phyloP scores from a whole-genome alignment of 805 yeast genomes.

The Candida mattraensis region DNA sequence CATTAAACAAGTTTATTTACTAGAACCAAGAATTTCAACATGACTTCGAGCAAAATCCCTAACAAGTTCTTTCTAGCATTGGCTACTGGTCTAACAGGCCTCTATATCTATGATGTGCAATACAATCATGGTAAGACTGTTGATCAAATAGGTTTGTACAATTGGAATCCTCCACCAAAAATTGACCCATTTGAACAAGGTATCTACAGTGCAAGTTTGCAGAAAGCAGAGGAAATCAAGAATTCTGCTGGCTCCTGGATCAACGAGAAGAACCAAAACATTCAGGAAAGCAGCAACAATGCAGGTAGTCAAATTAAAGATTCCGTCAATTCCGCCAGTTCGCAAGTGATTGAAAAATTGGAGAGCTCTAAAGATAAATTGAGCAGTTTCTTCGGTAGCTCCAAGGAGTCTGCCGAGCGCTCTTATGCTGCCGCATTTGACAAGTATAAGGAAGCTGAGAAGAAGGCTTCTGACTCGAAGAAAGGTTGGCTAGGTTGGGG shows the following conservation, averaged over 20 bases:
- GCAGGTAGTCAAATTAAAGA: conserved; percentile 13
- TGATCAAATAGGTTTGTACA: conserved; percentile 28
- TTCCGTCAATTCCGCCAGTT: conserved; percentile 15
- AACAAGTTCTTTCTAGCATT: conserved; percentile 20
- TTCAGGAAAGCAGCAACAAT: conserved; percentile 12
- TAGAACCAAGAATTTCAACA: conserved; percentile 1
- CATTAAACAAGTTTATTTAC: too few relatives aligned
- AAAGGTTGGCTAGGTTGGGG: conserved; percentile 42
- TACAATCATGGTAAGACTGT: conserved; percentile 25
- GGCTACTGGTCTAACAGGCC: conserved; percentile 30
- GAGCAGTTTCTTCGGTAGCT: conserved; percentile 18
- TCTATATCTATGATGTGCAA: conserved; percentile 30
- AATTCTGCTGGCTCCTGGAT: conserved; percentile 23
- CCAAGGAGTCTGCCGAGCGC: conserved; percentile 25
- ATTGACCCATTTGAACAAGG: conserved; percentile 17
- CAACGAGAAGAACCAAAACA: conserved; percentile 19
- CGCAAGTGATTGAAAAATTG: conserved; percentile 14
- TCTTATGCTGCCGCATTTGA: conserved; percentile 28
- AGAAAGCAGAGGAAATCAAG: conserved; percentile 22
- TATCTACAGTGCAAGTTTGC: conserved; percentile 16
- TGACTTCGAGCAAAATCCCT: conserved; percentile 19
- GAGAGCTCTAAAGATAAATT: conserved; percentile 16
- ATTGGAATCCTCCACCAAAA: conserved; percentile 28
- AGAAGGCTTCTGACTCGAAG: conserved; percentile 33
- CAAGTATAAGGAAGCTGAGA: conserved; percentile 33